Conservation (phyloP, 1,284 basidiomycete species). For the Schizophyllum commune region DNA sequence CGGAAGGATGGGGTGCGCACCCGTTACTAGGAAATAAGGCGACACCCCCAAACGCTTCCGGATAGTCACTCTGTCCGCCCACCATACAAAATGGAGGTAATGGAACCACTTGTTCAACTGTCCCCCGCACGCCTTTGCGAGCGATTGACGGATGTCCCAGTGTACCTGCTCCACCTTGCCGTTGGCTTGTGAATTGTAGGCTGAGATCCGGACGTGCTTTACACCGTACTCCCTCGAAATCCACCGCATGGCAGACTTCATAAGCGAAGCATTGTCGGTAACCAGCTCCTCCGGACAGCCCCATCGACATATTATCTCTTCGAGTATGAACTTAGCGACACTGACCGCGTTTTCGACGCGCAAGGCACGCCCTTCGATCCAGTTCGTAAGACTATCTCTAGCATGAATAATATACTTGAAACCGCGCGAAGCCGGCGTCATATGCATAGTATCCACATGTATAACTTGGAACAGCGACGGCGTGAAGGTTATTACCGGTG, state of each 20-base stretch:
- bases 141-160: conserved; percentile 23
- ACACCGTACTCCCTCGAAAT: conserved; percentile 26
- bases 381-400: conserved; percentile 14
- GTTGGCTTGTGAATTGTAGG: conserved; percentile 37
- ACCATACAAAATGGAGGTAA: conserved; percentile 23
- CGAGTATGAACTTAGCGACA: conserved; percentile 17
- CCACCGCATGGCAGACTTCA: conserved; percentile 23
- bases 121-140: conserved; percentile 28
- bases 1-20: conserved; percentile 27
- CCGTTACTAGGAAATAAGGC: conserved; percentile 31
- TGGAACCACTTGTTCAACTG: conserved; percentile 23
- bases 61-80: conserved; percentile 24
- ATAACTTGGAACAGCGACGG: no score
- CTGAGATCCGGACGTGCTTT: conserved; percentile 30
- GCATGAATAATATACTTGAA: conserved; percentile 20
- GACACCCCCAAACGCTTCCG: conserved; percentile 5
- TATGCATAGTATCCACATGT: no score
- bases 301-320: conserved; percentile 19
- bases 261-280: conserved; percentile 24
- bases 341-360: conserved; percentile 9
- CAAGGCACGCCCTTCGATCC: conserved; percentile 15
- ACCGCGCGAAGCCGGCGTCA: conserved; percentile 16
- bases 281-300: conserved; percentile 18
- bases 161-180: conserved; percentile 30
- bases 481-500: no score